Evolutionary conservation across 768 basidiomycete species (phyloP).

Genomic region (Amanita thiersii): DNA sequence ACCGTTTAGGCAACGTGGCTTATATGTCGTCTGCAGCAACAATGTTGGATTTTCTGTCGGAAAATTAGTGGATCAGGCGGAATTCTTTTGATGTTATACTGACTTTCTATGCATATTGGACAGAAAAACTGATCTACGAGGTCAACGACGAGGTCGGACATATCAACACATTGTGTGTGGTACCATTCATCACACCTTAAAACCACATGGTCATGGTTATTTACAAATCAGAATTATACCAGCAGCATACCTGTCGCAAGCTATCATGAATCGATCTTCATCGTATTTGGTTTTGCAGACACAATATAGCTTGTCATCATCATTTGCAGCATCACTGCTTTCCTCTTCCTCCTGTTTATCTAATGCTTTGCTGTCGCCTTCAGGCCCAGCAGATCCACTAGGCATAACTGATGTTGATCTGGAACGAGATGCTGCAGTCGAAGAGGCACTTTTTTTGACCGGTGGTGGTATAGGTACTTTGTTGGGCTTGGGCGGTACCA

Average conservation of each 20-base stretch:
- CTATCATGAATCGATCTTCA: slow-evolving; percentile 86
- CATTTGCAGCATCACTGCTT: slow-evolving; percentile 30
- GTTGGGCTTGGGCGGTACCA: slow-evolving; percentile 3
- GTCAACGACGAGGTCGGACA: slow-evolving; percentile 76
- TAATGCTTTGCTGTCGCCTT: slow-evolving; percentile 24
- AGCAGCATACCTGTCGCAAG: slow-evolving; percentile 72
- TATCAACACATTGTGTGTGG: slow-evolving; percentile 76
- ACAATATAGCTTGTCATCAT: slow-evolving; percentile 78
- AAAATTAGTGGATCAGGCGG: background rate
- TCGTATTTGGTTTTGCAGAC: slow-evolving; percentile 85
- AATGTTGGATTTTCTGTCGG: slow-evolving; percentile 47
- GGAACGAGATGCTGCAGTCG: slow-evolving; percentile 36
- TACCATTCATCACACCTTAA: slow-evolving; percentile 92
- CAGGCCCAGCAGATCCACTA: slow-evolving; percentile 28
- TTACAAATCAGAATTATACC: background rate
- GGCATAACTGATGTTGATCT: slow-evolving; percentile 69
- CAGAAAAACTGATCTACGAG: slow-evolving; percentile 92
- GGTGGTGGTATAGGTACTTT: slow-evolving; percentile 9
- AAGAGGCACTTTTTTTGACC: slow-evolving; percentile 6
- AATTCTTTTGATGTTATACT: slow-evolving; percentile 19
- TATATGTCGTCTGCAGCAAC: slow-evolving; percentile 70
- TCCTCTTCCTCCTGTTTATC: slow-evolving; percentile 42
- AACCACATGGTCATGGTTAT: slow-evolving; percentile 1
- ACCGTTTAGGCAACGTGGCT: slow-evolving; percentile 68
- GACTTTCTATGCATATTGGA: slow-evolving; percentile 70